phyloP scores from a whole-genome alignment of 2,329 filamentous ascomycete genomes.

The Sarocladiaceae sp. region DNA sequence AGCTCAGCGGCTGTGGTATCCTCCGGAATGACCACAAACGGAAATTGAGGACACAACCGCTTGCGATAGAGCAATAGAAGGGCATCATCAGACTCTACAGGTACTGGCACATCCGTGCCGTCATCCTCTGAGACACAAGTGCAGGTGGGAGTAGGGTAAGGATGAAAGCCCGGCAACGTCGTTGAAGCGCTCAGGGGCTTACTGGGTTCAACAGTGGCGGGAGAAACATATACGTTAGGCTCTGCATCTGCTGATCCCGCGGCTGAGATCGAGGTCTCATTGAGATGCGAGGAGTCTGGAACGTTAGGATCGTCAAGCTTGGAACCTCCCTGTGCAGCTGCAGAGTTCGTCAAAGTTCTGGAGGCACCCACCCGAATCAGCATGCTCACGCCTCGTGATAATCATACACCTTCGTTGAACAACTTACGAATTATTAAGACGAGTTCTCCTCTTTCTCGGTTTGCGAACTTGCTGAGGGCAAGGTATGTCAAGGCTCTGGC shows the following conservation, averaged over 20 bases:
- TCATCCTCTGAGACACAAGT: conserved; percentile 12
- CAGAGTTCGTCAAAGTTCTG: neutral
- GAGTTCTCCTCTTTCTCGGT: conserved; percentile 12
- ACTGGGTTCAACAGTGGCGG: conserved; percentile 11
- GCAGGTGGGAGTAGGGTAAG: conserved; percentile 13
- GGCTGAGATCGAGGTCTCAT: neutral
- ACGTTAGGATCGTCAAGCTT: too few species aligned
- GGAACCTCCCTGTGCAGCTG: neutral
- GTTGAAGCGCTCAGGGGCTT: conserved; percentile 10
- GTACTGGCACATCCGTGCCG: conserved; percentile 10
- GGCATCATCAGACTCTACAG: conserved; percentile 11
- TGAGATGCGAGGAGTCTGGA: neutral
- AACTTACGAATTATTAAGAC: conserved; percentile 10
- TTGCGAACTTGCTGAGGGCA: conserved; percentile 13
- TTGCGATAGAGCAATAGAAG: conserved; percentile 13
- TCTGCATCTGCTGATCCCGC: conserved; percentile 8
- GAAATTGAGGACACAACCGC: conserved; percentile 13
- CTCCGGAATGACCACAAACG: conserved; percentile 13
- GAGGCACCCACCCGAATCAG: neutral
- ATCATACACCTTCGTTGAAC: too few species aligned
- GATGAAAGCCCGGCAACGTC: conserved; percentile 12
- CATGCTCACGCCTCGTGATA: neutral
- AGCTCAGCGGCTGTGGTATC: conserved; percentile 11
- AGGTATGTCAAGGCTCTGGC: conserved; percentile 13
- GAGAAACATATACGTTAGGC: conserved; percentile 11